Evolutionary conservation across 2,329 filamentous ascomycete species (phyloP), one percentile per base, ranked within the genome.

Genomic region (Curvularia eragrostidis): DNA sequence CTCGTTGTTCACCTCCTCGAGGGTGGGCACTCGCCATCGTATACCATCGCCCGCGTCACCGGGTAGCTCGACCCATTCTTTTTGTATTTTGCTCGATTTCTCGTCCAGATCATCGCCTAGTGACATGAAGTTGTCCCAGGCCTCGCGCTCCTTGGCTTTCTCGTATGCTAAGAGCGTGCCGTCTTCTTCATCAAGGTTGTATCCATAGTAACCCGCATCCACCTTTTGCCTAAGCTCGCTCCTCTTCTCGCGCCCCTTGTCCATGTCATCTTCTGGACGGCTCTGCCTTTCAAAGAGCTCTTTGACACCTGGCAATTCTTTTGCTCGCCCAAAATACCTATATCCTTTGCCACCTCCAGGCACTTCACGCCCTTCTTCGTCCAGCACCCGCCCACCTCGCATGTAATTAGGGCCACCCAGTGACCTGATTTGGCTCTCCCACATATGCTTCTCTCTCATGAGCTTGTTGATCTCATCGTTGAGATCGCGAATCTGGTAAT

Each of bases 401-500:
- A 95, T 96, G 77, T 98, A 99, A 78, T 98, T 98, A 28, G 95
- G 95, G 2, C 95, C 95, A n/a, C 95, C 95, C 23, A 98, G 77
- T 71, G 96, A 96, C 57, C 93, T 86, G 68, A 99, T 97, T 79
- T 97, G 93, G 68, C 95, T 87, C 82, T 99, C 95, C 95, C 95
- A 99, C 85, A 96, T 93, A 84, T 96, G 93, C 80, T 99, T 99
- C 82, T 99, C 95, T 64, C 93, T 89, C 91, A 99, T 97, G 62
- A 97, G 85, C 81, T 97, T 96, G 83, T 99, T 99, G 83, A 99
- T 96, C 80, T 99, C 95, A 78, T 99, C 95, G 81, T 99, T 99
- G 75, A 99, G 83, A 79, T 99, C 95, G 72, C 95, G 89, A 77
- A 99, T 92, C 83, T 98, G 95, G 82, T 91, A 98, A 83, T 99